A percentile compares a stretch with the other conserved stretches of the same genome.
Conservation (phyloP, 148 eudicot genomes). For the Diospyros lotus region DNA sequence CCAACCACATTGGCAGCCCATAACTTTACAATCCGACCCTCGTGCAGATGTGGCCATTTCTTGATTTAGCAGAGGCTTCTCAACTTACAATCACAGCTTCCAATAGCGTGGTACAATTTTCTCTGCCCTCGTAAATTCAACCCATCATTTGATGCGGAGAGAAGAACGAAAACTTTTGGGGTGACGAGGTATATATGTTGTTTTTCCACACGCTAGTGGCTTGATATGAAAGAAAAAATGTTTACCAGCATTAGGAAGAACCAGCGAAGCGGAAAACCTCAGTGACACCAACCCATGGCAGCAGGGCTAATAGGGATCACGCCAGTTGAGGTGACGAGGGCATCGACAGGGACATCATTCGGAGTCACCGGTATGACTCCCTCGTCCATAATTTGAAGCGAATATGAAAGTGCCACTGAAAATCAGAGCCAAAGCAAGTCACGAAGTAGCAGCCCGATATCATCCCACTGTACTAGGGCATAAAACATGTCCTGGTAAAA, state of each 20-base stretch:
- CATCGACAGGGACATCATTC: constrained; percentile 70
- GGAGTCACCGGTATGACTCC: constrained; percentile 81
- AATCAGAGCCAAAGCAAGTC: constrained; percentile 9
- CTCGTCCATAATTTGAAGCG: constrained; percentile 82
- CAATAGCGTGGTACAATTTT: background rate
- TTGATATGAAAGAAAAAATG: background rate
- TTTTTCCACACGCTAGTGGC: background rate
- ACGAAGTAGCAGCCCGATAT: background rate
- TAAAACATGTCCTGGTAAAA: background rate
- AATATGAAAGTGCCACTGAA: constrained; percentile 88
- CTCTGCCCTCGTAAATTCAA: background rate
- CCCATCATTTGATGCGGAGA: background rate
- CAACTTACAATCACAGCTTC: constrained; percentile 4
- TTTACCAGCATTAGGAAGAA: background rate
- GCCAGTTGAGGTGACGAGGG: constrained; percentile 79
- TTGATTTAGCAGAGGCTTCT: background rate
- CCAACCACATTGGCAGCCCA: too few relatives aligned
- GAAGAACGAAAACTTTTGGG: background rate
- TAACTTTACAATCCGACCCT: too few relatives aligned
- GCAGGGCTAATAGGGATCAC: constrained; percentile 65
- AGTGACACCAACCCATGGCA: constrained; percentile 39
- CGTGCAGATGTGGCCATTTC: background rate
- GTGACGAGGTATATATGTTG: background rate
- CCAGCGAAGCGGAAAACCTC: background rate
- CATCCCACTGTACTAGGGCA: background rate